Conservation (phyloP, 2,329 filamentous ascomycete genomes). For the Penicillium sclerotiorum region DNA sequence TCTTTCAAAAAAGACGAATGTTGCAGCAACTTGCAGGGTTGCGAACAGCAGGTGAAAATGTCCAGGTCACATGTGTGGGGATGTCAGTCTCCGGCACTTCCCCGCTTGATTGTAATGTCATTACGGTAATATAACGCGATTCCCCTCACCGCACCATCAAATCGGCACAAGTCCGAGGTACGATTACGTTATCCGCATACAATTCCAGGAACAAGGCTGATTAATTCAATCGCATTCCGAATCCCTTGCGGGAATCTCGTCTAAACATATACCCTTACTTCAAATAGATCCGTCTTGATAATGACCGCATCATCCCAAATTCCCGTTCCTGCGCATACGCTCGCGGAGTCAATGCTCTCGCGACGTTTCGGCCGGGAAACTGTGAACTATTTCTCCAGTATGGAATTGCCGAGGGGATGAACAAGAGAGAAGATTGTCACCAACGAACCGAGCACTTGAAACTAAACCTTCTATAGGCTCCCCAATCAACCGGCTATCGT, state of each 20-base stretch:
- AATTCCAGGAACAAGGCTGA: conserved; percentile 15
- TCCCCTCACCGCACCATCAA: background rate
- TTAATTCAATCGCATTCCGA: conserved; percentile 15
- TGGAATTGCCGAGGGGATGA: conserved; percentile 9
- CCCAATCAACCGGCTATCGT: conserved; percentile 53
- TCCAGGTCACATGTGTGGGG: conserved; percentile 27
- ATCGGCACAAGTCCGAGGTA: conserved; percentile 19
- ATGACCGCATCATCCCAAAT: conserved; percentile 43
- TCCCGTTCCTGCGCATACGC: conserved; percentile 60
- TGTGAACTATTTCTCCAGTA: conserved; percentile 56
- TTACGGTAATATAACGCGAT: no score
- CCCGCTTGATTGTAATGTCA: no score
- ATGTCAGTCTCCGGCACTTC: conserved; percentile 16
- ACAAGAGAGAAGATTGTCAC: background rate
- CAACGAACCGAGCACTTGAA: background rate
- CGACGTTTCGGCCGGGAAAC: conserved; percentile 54
- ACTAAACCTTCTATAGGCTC: conserved; percentile 40
- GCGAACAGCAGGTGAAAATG: background rate
- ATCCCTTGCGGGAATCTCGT: background rate
- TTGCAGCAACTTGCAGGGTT: background rate
- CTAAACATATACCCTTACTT: background rate
- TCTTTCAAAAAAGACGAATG: conserved; percentile 2
- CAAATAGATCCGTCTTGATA: conserved; percentile 13
- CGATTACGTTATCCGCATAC: conserved; percentile 7
- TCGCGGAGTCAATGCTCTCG: conserved; percentile 59